These are phyloP conservation scores for Boletus fagicola DNA, from an alignment of 768 basidiomycete genomes.

Conservation along the genomic window DNA sequence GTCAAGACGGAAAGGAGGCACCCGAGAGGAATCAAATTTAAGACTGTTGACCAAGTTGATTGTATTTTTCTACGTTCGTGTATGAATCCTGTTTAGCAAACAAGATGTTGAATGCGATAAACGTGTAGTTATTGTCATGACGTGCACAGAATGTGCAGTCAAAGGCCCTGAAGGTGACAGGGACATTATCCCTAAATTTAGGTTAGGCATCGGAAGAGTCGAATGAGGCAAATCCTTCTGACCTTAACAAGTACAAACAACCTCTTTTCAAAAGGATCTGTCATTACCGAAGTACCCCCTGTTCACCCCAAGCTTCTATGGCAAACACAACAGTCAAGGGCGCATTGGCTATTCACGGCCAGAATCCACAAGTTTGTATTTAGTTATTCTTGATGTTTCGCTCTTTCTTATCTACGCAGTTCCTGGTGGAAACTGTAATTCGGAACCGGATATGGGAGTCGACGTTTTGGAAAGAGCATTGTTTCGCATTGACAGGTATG, in stretches of 20 bases:
- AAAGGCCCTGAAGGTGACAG: background rate
- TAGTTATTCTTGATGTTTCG: background rate
- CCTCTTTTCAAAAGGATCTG: background rate
- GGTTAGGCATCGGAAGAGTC: background rate
- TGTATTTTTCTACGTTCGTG: background rate
- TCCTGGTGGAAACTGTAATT: conserved; percentile 93
- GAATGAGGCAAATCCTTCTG: conserved; percentile 30
- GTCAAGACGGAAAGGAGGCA: no score
- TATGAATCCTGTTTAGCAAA: background rate
- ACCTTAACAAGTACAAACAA: conserved; percentile 28
- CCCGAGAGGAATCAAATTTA: no score
- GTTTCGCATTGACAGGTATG: conserved; percentile 91
- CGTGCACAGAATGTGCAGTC: background rate
- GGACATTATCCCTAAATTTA: background rate
- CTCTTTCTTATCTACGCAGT: conserved; percentile 47
- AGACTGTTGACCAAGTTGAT: background rate
- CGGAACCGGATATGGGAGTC: conserved; percentile 96
- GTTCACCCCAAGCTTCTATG: conserved; percentile 44
- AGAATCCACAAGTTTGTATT: conserved; percentile 86
- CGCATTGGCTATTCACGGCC: conserved; percentile 89
- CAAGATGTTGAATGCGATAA: background rate
- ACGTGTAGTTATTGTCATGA: background rate
- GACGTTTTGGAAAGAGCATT: conserved; percentile 96
- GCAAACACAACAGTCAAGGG: conserved; percentile 91
- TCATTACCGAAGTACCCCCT: background rate